Evolutionary conservation across 495 filamentous ascomycete genomes (phyloP).

Genomic region (Penicillium simplicissimum): DNA sequence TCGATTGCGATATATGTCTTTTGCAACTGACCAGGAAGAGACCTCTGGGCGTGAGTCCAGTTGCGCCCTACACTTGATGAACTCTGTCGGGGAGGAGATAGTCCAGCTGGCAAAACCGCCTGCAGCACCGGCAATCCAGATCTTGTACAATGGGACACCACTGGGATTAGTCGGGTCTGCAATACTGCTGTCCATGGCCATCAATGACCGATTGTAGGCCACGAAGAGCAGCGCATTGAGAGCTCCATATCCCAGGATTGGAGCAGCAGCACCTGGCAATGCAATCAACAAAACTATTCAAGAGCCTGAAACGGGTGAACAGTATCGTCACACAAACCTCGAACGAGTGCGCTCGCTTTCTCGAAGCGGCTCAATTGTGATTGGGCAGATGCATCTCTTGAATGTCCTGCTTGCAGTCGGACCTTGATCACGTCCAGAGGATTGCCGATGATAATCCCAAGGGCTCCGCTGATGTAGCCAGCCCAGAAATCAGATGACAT

Average conservation of each 20-base stretch:
- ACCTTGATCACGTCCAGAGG: conserved; percentile 87
- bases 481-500: conserved; percentile 89
- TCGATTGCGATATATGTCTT: conserved; percentile 56
- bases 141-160: conserved; percentile 42
- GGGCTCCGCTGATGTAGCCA: conserved; percentile 80
- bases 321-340: conserved; percentile 37
- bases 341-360: conserved; percentile 44
- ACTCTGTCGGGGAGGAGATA: conserved; percentile 80
- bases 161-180: conserved; percentile 42
- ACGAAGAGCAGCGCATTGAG: conserved; percentile 87
- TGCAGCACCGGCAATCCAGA: conserved; percentile 73
- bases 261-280: conserved; percentile 67
- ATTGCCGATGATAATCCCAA: conserved; percentile 83
- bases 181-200: conserved; percentile 50
- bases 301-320: neutral
- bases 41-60: conserved; percentile 43
- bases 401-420: conserved; percentile 64
- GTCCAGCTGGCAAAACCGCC: conserved; percentile 80
- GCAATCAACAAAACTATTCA: neutral
- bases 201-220: conserved; percentile 76
- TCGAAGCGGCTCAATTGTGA: conserved; percentile 43
- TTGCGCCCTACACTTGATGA: conserved; percentile 85
- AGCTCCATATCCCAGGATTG: conserved; percentile 83
- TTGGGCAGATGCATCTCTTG: conserved; percentile 22
- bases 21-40: conserved; percentile 61